These are phyloP conservation scores for Coniochaeta sp. DNA, from an alignment of 2,329 filamentous ascomycete genomes.

Conservation along the genomic window DNA sequence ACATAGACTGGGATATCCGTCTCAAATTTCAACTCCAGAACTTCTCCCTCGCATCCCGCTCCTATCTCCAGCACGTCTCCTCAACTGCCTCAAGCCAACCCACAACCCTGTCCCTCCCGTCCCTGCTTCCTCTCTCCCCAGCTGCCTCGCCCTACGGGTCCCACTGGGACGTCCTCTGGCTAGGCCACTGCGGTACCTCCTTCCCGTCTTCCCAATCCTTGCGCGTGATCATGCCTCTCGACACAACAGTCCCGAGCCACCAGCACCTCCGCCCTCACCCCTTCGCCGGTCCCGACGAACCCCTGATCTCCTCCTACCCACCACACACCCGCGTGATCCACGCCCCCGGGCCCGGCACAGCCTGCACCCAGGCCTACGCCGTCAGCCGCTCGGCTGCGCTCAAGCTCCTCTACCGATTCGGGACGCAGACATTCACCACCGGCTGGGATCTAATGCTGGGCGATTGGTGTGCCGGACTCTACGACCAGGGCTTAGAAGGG, in stretches of 20 bases:
- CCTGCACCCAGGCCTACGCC: constrained; percentile 31
- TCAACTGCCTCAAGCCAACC: not conserved
- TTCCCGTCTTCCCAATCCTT: constrained; percentile 15
- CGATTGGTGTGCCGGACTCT: constrained; percentile 34
- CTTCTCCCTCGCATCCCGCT: constrained; percentile 27
- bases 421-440: constrained; percentile 28
- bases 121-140: constrained; percentile 6
- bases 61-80: constrained; percentile 17
- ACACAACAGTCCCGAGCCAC: constrained; percentile 26
- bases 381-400: constrained; percentile 35
- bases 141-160: constrained; percentile 30
- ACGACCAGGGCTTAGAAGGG: constrained; percentile 1
- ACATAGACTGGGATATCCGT: constrained; percentile 48
- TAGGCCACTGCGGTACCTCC: constrained; percentile 37
- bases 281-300: constrained; percentile 21
- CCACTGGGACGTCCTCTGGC: constrained; percentile 45
- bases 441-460: constrained; percentile 36
- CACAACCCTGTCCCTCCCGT: not conserved
- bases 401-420: constrained; percentile 33
- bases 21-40: constrained; percentile 37
- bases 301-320: constrained; percentile 20
- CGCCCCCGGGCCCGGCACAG: constrained; percentile 27
- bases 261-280: constrained; percentile 26
- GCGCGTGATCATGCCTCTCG: constrained; percentile 14
- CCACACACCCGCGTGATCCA: constrained; percentile 36